Evolutionary conservation across 202 grass and related monocot genomes (phyloP).

Genomic region (Setaria viridis): DNA sequence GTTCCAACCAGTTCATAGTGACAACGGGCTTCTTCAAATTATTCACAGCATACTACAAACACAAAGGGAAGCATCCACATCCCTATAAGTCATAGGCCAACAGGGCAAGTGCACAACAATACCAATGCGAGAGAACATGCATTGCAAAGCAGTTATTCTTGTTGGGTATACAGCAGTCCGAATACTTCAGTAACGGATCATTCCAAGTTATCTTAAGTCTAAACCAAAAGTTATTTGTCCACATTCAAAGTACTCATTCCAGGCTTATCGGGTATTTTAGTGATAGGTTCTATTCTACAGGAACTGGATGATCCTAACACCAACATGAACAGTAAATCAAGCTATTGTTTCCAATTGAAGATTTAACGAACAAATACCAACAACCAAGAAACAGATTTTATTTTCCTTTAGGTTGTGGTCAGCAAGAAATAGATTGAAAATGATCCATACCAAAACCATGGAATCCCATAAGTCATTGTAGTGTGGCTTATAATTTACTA

Average conservation of each 20-base stretch:
- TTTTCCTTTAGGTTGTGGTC: slow-evolving; percentile 25
- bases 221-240: slow-evolving; percentile 24
- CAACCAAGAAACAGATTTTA: neutral
- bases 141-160: slow-evolving; percentile 23
- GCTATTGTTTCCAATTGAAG: slow-evolving; percentile 11
- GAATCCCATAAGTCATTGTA: neutral
- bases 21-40: slow-evolving; percentile 89
- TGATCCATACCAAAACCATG: slow-evolving; percentile 10
- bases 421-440: slow-evolving; percentile 26
- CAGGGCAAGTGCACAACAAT: neutral
- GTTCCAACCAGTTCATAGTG: slow-evolving; percentile 71
- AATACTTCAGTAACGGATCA: slow-evolving; percentile 9
- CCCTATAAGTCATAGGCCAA: slow-evolving; percentile 29
- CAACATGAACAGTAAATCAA: slow-evolving; percentile 26
- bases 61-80: slow-evolving; percentile 43
- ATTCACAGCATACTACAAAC: slow-evolving; percentile 81
- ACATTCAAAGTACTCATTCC: neutral
- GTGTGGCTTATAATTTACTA: slow-evolving; percentile 14
- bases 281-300: neutral
- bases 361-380: slow-evolving; percentile 16
- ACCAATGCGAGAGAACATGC: slow-evolving; percentile 22
- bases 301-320: neutral
- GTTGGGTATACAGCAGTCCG: slow-evolving; percentile 14
- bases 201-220: slow-evolving; percentile 11
- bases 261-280: neutral